These are phyloP conservation scores for Thielaviopsis populi DNA, from an alignment of 2,329 filamentous ascomycete species.

Conservation along the genomic window DNA sequence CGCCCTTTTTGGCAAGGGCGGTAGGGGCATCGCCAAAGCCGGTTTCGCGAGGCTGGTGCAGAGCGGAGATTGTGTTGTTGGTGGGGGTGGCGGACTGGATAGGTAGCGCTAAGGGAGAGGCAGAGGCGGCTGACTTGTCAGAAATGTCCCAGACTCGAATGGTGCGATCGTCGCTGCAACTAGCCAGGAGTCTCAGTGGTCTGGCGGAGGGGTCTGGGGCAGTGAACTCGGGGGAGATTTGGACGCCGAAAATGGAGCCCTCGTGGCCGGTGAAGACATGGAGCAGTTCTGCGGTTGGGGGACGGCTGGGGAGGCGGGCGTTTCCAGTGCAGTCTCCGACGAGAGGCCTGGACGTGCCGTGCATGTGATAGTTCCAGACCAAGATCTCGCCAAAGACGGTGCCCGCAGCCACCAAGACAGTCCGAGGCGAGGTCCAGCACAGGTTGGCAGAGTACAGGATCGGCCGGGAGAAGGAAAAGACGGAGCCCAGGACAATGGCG, in stretches of 20 bases:
- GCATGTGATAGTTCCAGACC: slow-evolving; percentile 60
- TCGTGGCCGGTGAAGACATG: slow-evolving; percentile 57
- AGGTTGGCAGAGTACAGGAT: slow-evolving; percentile 79
- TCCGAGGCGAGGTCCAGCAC: slow-evolving; percentile 40
- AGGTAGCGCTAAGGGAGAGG: slow-evolving; percentile 17
- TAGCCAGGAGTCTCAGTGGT: slow-evolving; percentile 54
- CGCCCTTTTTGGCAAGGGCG: not conserved
- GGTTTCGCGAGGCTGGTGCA: slow-evolving; percentile 37
- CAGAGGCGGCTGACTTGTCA: slow-evolving; percentile 23
- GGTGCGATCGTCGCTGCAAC: slow-evolving; percentile 89
- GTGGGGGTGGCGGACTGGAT: not conserved
- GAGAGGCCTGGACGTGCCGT: no score
- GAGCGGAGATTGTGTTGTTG: slow-evolving; percentile 22
- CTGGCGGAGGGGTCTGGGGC: slow-evolving; percentile 24
- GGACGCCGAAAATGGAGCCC: slow-evolving; percentile 83
- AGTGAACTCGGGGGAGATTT: slow-evolving; percentile 48
- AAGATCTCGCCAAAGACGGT: slow-evolving; percentile 92
- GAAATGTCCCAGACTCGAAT: slow-evolving; percentile 78
- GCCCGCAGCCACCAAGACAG: slow-evolving; percentile 66
- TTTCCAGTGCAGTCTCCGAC: not conserved
- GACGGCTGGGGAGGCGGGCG: not conserved
- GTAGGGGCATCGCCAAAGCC: slow-evolving; percentile 37
- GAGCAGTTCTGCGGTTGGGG: slow-evolving; percentile 29
- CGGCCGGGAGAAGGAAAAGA: slow-evolving; percentile 55
- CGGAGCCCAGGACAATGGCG: slow-evolving; percentile 30